These are phyloP conservation scores for Abelmoschus esculentus DNA, from an alignment of 345 rosid species.

Conservation along the genomic window DNA sequence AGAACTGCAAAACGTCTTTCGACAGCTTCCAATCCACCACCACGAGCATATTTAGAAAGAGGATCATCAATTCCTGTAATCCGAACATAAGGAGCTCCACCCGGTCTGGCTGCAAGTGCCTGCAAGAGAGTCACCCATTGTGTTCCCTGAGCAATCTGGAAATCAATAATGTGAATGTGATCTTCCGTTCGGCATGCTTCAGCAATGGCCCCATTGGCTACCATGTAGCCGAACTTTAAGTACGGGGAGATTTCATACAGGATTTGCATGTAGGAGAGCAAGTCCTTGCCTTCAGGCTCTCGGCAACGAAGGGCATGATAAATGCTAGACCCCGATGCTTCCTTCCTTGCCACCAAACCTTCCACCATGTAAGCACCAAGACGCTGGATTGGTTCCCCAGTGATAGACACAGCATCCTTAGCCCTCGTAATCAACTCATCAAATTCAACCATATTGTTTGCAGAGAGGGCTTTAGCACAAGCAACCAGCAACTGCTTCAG, in stretches of 20 bases:
- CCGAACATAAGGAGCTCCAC: slow-evolving; percentile 56
- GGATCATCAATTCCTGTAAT: slow-evolving; percentile 72
- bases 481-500: slow-evolving; percentile 48
- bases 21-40: slow-evolving; percentile 45
- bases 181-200: slow-evolving; percentile 59
- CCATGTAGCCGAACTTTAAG: slow-evolving; percentile 72
- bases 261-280: slow-evolving; percentile 52
- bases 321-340: slow-evolving; percentile 38
- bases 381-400: slow-evolving; percentile 53
- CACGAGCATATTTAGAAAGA: slow-evolving; percentile 37
- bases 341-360: slow-evolving; percentile 56
- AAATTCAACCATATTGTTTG: slow-evolving; percentile 35
- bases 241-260: slow-evolving; percentile 68
- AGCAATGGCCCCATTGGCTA: slow-evolving; percentile 70
- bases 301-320: slow-evolving; percentile 38
- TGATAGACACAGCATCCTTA: slow-evolving; percentile 36
- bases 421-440: slow-evolving; percentile 38
- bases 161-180: slow-evolving; percentile 31
- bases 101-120: slow-evolving; percentile 60
- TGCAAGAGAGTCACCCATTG: slow-evolving; percentile 69
- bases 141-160: slow-evolving; percentile 34
- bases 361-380: slow-evolving; percentile 71
- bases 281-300: slow-evolving; percentile 58
- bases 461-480: slow-evolving; percentile 49
- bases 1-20: slow-evolving; percentile 34